A percentile compares a stretch with the other conserved stretches of the same genome.
phyloP scores from a whole-genome alignment of 768 basidiomycete species.

The Candolleomyces aberdarensis region DNA sequence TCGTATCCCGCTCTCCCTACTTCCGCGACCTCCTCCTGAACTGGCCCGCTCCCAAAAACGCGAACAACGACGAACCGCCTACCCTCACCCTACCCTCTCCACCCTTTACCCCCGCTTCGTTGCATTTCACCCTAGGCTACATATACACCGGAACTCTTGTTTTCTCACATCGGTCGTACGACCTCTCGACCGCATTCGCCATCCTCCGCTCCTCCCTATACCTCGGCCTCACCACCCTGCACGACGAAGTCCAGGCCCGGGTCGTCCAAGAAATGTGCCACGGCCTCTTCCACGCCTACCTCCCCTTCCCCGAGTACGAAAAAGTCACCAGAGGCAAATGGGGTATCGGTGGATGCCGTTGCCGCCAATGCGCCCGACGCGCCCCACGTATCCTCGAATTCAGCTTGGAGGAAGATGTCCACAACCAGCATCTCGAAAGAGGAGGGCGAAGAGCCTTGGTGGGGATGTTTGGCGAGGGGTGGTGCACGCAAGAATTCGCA shows the following conservation, averaged over 20 bases:
- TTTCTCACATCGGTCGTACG: conserved; percentile 91
- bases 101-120: conserved; percentile 90
- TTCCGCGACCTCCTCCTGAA: conserved; percentile 79
- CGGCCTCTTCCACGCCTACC: conserved; percentile 82
- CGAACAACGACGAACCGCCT: conserved; percentile 38
- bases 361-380: conserved; percentile 78
- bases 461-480: conserved; percentile 83
- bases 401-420: conserved; percentile 70
- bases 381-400: conserved; percentile 85
- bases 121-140: conserved; percentile 93
- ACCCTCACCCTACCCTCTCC: conserved; percentile 80
- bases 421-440: conserved; percentile 65
- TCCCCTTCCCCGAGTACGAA: conserved; percentile 79
- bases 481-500: conserved; percentile 84
- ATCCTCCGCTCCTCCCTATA: conserved; percentile 84
- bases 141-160: conserved; percentile 93
- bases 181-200: conserved; percentile 87
- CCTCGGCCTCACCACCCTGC: conserved; percentile 69
- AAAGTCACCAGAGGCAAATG: conserved; percentile 69
- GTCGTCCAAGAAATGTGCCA: conserved; percentile 88
- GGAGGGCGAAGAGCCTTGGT: conserved; percentile 76
- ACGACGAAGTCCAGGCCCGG: conserved; percentile 77
- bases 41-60: conserved; percentile 35
- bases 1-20: conserved; percentile 86
- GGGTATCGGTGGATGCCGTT: conserved; percentile 83